Conservation (phyloP, 768 basidiomycete species). For the Asterophora parasitica region DNA sequence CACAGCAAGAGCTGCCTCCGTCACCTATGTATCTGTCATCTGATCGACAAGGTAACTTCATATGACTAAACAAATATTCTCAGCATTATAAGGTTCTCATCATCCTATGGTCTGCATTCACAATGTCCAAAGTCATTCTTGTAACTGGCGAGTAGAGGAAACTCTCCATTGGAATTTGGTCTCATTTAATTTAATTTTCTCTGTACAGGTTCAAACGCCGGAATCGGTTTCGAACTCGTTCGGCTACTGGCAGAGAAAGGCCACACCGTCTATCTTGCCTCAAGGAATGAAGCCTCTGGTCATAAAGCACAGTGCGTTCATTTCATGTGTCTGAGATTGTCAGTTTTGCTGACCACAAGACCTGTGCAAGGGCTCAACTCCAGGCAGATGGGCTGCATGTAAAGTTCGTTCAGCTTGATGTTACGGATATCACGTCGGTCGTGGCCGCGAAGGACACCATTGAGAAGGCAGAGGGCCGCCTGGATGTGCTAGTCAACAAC, state of each 20-base stretch:
- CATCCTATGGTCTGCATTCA: neutral
- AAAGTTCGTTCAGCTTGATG: conserved; percentile 34
- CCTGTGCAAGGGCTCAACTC: conserved; percentile 15
- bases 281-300: conserved; percentile 35
- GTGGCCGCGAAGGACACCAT: conserved; percentile 30
- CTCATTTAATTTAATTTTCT: neutral
- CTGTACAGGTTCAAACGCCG: conserved; percentile 35
- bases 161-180: neutral
- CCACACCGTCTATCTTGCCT: conserved; percentile 39
- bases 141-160: conserved; percentile 12
- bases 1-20: no score
- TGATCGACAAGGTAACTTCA: no score
- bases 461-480: conserved; percentile 33
- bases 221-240: conserved; percentile 43
- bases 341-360: neutral
- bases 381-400: conserved; percentile 20
- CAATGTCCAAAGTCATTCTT: conserved; percentile 18
- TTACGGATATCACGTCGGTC: conserved; percentile 31
- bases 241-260: conserved; percentile 37
- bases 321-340: neutral
- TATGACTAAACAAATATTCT: no score
- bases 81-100: no score
- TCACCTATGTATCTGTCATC: no score
- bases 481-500: conserved; percentile 45
- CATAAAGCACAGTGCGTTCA: conserved; percentile 35